Percentiles rank a stretch among this genome's conserved stretches.
Evolutionary conservation across 1,284 basidiomycete species (phyloP).

Genomic region (Ganoderma sinense): DNA sequence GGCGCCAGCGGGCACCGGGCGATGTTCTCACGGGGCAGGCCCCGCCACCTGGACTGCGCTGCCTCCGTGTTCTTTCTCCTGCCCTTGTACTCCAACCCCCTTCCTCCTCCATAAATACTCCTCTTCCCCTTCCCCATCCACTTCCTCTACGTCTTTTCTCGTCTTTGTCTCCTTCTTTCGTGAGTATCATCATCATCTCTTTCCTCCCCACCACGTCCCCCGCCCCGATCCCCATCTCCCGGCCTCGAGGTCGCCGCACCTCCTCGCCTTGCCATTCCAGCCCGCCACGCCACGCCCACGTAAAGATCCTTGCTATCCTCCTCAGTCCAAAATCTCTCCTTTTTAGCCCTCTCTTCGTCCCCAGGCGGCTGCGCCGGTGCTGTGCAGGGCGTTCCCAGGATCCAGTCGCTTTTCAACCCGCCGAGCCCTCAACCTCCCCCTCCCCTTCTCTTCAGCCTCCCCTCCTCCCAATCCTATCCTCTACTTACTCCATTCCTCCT

Average conservation of each 20-base stretch:
- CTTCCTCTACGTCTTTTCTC: conserved; percentile 18
- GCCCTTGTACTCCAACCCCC: conserved; percentile 40
- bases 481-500: background rate
- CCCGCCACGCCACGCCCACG: conserved; percentile 25
- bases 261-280: conserved; percentile 17
- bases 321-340: background rate
- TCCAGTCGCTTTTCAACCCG: conserved; percentile 30
- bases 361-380: conserved; percentile 29
- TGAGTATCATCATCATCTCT: conserved; percentile 28
- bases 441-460: conserved; percentile 20
- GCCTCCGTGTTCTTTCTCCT: conserved; percentile 40
- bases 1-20: conserved; percentile 20
- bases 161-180: conserved; percentile 22
- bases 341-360: conserved; percentile 8
- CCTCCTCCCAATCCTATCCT: conserved; percentile 7
- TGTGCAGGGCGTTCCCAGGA: conserved; percentile 33
- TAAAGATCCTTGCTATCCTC: conserved; percentile 24
- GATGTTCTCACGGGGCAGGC: conserved; percentile 34
- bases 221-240: conserved; percentile 4
- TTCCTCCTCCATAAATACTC: conserved; percentile 39
- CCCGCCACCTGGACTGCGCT: conserved; percentile 36
- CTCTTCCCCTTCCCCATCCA: conserved; percentile 40
- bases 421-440: conserved; percentile 21
- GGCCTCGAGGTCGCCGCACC: conserved; percentile 33
- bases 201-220: conserved; percentile 3